These are phyloP conservation scores for Stemphylium vesicarium DNA, from an alignment of 2,329 filamentous ascomycete genomes.

Conservation along the genomic window DNA sequence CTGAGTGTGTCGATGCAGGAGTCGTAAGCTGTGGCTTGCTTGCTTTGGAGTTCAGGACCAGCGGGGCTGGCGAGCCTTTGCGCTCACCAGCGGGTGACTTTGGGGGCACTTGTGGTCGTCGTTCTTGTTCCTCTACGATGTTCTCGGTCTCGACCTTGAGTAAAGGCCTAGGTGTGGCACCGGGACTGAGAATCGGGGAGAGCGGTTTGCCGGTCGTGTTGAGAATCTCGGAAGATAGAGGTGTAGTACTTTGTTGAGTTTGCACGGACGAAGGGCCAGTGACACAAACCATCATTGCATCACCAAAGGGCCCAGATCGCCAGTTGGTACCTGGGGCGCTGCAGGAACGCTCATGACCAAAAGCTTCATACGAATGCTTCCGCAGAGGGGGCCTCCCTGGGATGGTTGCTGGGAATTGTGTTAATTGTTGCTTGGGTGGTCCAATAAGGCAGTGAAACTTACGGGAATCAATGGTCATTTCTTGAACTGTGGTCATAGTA, in stretches of 20 bases:
- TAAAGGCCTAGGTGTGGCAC: slow-evolving; percentile 34
- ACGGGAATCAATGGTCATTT: slow-evolving; percentile 50
- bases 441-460: slow-evolving; percentile 21
- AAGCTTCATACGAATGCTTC: slow-evolving; percentile 40
- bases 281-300: slow-evolving; percentile 49
- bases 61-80: slow-evolving; percentile 44
- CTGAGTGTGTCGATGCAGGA: slow-evolving; percentile 36
- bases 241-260: slow-evolving; percentile 23
- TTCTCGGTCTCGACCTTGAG: slow-evolving; percentile 43
- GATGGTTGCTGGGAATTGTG: slow-evolving; percentile 43
- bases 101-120: slow-evolving; percentile 46
- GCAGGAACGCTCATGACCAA: slow-evolving; percentile 48
- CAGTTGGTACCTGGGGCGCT: slow-evolving; percentile 49
- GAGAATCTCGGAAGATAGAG: slow-evolving; percentile 22
- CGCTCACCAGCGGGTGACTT: slow-evolving; percentile 45
- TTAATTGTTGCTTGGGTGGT: slow-evolving; percentile 19
- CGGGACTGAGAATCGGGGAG: slow-evolving; percentile 45
- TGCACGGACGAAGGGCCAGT: slow-evolving; percentile 43
- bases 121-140: slow-evolving; percentile 26
- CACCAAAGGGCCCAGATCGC: slow-evolving; percentile 49
- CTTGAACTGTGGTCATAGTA: slow-evolving; percentile 50
- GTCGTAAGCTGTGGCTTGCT: slow-evolving; percentile 42
- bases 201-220: slow-evolving; percentile 20
- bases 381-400: slow-evolving; percentile 50
- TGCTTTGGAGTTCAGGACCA: slow-evolving; percentile 39